These are phyloP conservation scores for Epicoccum sorghinum DNA, from an alignment of 2,329 filamentous ascomycete genomes.

Conservation along the genomic window DNA sequence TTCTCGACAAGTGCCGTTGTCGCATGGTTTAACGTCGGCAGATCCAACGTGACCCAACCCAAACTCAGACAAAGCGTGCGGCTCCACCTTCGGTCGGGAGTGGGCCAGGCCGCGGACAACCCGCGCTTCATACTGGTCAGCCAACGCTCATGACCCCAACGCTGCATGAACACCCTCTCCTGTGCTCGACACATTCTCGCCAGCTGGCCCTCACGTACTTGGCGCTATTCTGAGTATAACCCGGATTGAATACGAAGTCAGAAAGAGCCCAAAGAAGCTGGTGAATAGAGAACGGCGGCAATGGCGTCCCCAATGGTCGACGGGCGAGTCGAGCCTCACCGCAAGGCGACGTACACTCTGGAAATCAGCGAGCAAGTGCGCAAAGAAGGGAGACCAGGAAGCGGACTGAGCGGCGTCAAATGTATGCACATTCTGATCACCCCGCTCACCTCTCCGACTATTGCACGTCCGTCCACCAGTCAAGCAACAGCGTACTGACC, in stretches of 20 bases:
- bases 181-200: neutral
- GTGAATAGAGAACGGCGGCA: neutral
- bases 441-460: neutral
- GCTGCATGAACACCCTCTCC: neutral
- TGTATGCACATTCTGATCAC: slow-evolving; percentile 28
- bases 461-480: neutral
- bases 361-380: slow-evolving; percentile 44
- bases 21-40: too few species aligned
- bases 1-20: too few species aligned
- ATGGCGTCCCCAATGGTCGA: slow-evolving; percentile 49
- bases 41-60: too few species aligned
- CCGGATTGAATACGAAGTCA: too few species aligned
- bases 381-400: slow-evolving; percentile 22
- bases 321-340: slow-evolving; percentile 46
- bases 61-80: slow-evolving; percentile 3
- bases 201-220: too few species aligned
- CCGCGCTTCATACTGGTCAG: slow-evolving; percentile 3
- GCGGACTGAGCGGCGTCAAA: slow-evolving; percentile 41
- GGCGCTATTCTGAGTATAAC: too few species aligned
- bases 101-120: slow-evolving; percentile 6
- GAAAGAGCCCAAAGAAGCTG: too few species aligned
- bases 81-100: slow-evolving; percentile 8
- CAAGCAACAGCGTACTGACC: neutral
- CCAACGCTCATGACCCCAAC: too few species aligned
- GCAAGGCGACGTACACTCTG: slow-evolving; percentile 47